Percentiles rank a stretch among this genome's conserved stretches.
Conservation (phyloP, 2,329 filamentous ascomycete genomes). For the Beauveria sp. region DNA sequence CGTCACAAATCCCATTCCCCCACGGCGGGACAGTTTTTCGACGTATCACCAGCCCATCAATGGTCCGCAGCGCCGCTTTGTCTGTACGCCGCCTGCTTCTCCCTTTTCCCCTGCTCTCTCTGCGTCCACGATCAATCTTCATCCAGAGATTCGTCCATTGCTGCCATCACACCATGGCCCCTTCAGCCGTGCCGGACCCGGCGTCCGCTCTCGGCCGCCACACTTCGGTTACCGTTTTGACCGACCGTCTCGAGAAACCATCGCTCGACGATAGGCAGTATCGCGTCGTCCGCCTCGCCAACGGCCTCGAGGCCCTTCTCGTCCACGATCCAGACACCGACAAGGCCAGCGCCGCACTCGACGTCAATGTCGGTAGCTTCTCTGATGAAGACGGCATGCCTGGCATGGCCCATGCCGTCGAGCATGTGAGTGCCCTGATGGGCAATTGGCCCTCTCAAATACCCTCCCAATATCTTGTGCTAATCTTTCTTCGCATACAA, state of each 20-base stretch:
- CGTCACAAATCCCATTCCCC: constrained; percentile 1
- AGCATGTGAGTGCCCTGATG: constrained; percentile 55
- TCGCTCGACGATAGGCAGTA: constrained; percentile 81
- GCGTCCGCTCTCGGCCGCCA: constrained; percentile 18
- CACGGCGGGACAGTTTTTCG: background rate
- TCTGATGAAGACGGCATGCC: constrained; percentile 87
- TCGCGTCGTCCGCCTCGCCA: constrained; percentile 74
- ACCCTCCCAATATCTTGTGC: background rate
- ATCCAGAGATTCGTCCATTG: background rate
- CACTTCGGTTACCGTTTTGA: constrained; percentile 36
- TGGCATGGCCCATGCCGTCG: constrained; percentile 91
- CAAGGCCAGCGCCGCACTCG: constrained; percentile 91
- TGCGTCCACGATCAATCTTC: background rate
- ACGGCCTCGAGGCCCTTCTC: constrained; percentile 82
- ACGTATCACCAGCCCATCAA: constrained; percentile 3
- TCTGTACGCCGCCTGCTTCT: constrained; percentile 1
- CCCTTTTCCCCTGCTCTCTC: background rate
- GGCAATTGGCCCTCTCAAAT: constrained; percentile 15
- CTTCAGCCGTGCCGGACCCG: constrained; percentile 24
- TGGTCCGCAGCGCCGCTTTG: constrained; percentile 5
- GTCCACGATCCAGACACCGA: constrained; percentile 94
- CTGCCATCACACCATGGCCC: background rate
- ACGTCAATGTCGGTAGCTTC: constrained; percentile 94
- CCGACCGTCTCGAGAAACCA: constrained; percentile 73
- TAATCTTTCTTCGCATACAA: constrained; percentile 20